phyloP scores from a whole-genome alignment of 371 early-diverging fungal species.

The Mortierella sp. region DNA sequence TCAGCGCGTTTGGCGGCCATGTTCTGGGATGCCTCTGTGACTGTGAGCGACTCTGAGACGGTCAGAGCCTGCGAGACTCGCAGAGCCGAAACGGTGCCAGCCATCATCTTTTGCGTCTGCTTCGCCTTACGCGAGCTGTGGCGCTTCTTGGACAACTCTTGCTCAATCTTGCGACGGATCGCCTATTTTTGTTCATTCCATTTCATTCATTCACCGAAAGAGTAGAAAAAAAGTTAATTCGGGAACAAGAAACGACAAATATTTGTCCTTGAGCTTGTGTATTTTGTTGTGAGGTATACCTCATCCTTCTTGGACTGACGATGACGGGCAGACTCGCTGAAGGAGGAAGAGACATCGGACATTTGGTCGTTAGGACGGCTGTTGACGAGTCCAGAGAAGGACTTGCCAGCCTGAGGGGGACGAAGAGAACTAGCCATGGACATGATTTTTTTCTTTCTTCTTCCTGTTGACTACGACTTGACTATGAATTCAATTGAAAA shows the following conservation, averaged over 20 bases:
- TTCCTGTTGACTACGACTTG: slow-evolving; percentile 7
- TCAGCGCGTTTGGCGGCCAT: slow-evolving; percentile 99
- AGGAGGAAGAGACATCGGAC: slow-evolving; percentile 56
- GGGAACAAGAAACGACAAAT: not conserved
- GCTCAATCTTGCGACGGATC: slow-evolving; percentile 83
- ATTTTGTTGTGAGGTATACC: slow-evolving; percentile 30
- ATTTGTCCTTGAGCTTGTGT: not conserved
- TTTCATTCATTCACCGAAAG: slow-evolving; percentile 3
- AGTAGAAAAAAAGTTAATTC: not conserved
- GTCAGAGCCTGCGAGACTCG: slow-evolving; percentile 91
- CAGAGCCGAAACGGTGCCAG: slow-evolving; percentile 93
- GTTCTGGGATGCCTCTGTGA: slow-evolving; percentile 94
- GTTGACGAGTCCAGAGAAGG: slow-evolving; percentile 45
- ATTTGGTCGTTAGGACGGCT: slow-evolving; percentile 49
- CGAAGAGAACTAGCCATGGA: slow-evolving; percentile 58
- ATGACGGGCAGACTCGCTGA: slow-evolving; percentile 63
- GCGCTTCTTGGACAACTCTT: slow-evolving; percentile 78
- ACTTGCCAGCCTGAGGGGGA: slow-evolving; percentile 56
- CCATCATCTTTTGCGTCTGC: slow-evolving; percentile 64
- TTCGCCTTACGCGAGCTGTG: slow-evolving; percentile 60
- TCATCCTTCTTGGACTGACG: slow-evolving; percentile 66
- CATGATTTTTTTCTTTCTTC: slow-evolving; percentile 19
- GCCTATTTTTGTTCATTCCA: slow-evolving; percentile 61
- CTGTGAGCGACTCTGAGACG: slow-evolving; percentile 88
- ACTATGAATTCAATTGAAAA: not conserved